Evolutionary conservation across 2,329 filamentous ascomycete species (phyloP).

Genomic region (Botrytis fragariae): DNA sequence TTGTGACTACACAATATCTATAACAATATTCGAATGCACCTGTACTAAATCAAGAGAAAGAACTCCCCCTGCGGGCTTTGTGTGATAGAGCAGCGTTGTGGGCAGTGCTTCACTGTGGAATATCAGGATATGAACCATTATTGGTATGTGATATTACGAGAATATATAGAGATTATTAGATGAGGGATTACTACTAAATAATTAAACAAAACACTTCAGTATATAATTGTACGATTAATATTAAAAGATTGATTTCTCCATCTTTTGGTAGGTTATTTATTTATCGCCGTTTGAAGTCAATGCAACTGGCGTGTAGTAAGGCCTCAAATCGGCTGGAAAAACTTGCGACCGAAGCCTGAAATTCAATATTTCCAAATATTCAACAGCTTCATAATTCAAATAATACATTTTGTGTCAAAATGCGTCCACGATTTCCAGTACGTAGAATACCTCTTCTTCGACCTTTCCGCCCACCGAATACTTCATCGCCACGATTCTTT

Average conservation of each 20-base stretch:
- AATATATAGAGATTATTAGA: no score
- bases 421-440: conserved; percentile 38
- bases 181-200: not conserved
- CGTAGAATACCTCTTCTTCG: conserved; percentile 44
- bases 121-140: not conserved
- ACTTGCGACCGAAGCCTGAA: conserved; percentile 14
- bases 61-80: not conserved
- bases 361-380: not conserved
- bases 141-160: not conserved
- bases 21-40: not conserved
- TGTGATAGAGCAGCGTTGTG: not conserved
- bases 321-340: conserved; percentile 12
- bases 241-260: not conserved
- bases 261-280: not conserved
- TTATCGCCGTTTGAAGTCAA: no score
- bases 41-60: not conserved
- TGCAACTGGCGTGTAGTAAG: not conserved
- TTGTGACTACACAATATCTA: not conserved
- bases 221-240: not conserved
- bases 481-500: conserved; percentile 47
- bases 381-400: not conserved
- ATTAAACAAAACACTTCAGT: not conserved
- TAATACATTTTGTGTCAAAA: conserved; percentile 17
- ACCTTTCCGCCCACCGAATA: conserved; percentile 40
- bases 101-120: not conserved